Evolutionary conservation across 2,329 filamentous ascomycete species (phyloP).

Genomic region (Nothopassalora personata): DNA sequence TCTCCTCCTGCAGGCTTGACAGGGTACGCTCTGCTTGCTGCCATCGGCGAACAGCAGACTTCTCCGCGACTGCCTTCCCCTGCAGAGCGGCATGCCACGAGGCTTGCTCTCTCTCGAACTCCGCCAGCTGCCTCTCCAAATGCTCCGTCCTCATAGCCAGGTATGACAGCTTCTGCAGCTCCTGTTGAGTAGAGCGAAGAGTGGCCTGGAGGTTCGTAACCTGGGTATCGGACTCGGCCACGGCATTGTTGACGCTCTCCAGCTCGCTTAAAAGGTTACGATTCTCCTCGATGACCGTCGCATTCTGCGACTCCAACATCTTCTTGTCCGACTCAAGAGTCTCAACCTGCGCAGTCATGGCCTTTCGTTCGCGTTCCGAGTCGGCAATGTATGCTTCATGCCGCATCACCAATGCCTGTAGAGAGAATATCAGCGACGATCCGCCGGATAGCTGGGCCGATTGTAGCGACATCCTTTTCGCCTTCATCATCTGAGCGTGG

Average conservation of each 20-base stretch:
- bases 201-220: conserved; percentile 72
- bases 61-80: conserved; percentile 66
- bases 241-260: conserved; percentile 73
- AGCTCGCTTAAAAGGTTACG: conserved; percentile 74
- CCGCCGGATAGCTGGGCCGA: conserved; percentile 1
- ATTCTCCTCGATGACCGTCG: conserved; percentile 76
- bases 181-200: conserved; percentile 70
- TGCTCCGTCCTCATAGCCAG: conserved; percentile 70
- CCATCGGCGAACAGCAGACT: conserved; percentile 75
- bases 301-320: conserved; percentile 68
- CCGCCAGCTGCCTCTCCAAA: conserved; percentile 72
- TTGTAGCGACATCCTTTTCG: conserved; percentile 3
- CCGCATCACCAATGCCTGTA: conserved; percentile 82
- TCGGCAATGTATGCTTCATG: conserved; percentile 94
- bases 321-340: conserved; percentile 67
- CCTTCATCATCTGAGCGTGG: neutral
- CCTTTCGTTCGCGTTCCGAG: conserved; percentile 75
- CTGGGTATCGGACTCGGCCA: conserved; percentile 72
- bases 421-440: conserved; percentile 62
- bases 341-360: conserved; percentile 68
- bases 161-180: conserved; percentile 67
- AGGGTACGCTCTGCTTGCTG: conserved; percentile 77
- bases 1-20: conserved; percentile 72
- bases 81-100: conserved; percentile 63
- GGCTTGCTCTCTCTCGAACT: conserved; percentile 77